Evolutionary conservation across 371 early-diverging fungal genomes (phyloP), one percentile per base, ranked within the genome.

Genomic region (Syncephalastrum sp.): DNA sequence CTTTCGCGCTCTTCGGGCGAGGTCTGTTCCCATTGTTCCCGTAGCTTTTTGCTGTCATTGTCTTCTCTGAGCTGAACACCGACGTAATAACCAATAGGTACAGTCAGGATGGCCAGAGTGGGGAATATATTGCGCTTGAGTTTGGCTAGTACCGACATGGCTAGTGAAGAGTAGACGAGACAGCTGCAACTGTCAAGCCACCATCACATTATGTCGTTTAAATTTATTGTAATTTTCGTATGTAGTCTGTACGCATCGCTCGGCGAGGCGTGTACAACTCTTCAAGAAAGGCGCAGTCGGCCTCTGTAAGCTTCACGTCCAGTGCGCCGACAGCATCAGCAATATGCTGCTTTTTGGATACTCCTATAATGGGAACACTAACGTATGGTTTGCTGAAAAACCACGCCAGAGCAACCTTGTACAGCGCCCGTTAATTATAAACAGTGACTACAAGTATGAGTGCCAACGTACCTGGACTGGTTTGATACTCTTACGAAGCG

Each of bases 371-470:
- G 23, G 79, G 72, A 5, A 72, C 44, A 4, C 74, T 64, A 14
- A 82, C 71, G 52, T 58, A 57, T 1, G 59, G 49, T 27, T 79
- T 78, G n/a, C 60, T 50, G 19, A 65, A 52, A 13, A 78, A 24
- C 83, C 82, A 82, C 8, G 82, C 81, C 24, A 83, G 64, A 21
- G 79, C 76, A 33, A 68, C 67, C 49, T 70, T n/a, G 50, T 16
- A 23, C 21, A 6, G 7, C 23, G 27, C 27, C 4, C 13, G 25
- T 25, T 17, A 50, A n/a, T 48, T 57, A 14, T 60, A 45, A 19
- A 56, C 51, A 65, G 17, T 21, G 38, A 43, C 16, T 42, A 29
- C 10, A 2, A 29, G 12, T 10, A 10, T 19, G 2, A 0, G n/a
- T 5, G 23, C 14, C 7, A 3, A 14, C 50, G 15, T 17, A 42